Percentiles rank a stretch among this genome's conserved stretches.
Conservation (phyloP, 805 yeast genomes). For the Myxozyma geophila region DNA sequence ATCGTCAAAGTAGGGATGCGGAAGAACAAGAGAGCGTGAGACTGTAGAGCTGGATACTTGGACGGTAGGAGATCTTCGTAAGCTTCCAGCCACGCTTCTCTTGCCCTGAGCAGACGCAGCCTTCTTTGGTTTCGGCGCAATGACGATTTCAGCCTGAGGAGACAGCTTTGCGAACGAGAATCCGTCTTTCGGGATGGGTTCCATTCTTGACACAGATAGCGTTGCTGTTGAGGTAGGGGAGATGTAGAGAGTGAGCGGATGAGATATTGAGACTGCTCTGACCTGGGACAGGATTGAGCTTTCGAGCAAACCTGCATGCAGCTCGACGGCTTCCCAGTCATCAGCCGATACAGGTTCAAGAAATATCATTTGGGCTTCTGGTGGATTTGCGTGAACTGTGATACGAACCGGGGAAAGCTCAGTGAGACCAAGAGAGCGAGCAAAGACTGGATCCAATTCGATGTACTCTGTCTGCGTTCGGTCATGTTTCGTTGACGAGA, state of each 20-base stretch:
- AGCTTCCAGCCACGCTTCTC: slow-evolving; percentile 17
- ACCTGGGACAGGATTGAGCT: slow-evolving; percentile 76
- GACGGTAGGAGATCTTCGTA: slow-evolving; percentile 1
- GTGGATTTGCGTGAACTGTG: slow-evolving; percentile 54
- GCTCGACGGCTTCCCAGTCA: slow-evolving; percentile 91
- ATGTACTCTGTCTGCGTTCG: slow-evolving; percentile 42
- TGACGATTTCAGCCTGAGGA: slow-evolving; percentile 69
- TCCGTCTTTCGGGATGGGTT: slow-evolving; percentile 46
- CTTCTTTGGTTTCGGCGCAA: slow-evolving; percentile 63
- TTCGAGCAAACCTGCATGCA: slow-evolving; percentile 78
- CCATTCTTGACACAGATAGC: slow-evolving; percentile 56
- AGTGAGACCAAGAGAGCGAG: slow-evolving; percentile 53
- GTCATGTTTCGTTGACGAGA: slow-evolving; percentile 44
- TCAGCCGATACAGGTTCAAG: slow-evolving; percentile 76
- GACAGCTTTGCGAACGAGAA: slow-evolving; percentile 56
- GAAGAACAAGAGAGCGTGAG: slow-evolving; percentile 50
- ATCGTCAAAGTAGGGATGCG: slow-evolving; percentile 50
- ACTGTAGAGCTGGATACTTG: background rate
- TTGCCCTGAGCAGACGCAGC: slow-evolving; percentile 11
- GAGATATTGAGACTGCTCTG: slow-evolving; percentile 62
- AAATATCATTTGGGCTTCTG: slow-evolving; percentile 63
- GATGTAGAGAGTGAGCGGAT: slow-evolving; percentile 66
- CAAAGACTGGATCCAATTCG: slow-evolving; percentile 73
- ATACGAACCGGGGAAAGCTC: slow-evolving; percentile 50
- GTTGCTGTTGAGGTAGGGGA: slow-evolving; percentile 63